phyloP scores from a whole-genome alignment of 2,329 filamentous ascomycete genomes.

The Cordyceps farinosa region DNA sequence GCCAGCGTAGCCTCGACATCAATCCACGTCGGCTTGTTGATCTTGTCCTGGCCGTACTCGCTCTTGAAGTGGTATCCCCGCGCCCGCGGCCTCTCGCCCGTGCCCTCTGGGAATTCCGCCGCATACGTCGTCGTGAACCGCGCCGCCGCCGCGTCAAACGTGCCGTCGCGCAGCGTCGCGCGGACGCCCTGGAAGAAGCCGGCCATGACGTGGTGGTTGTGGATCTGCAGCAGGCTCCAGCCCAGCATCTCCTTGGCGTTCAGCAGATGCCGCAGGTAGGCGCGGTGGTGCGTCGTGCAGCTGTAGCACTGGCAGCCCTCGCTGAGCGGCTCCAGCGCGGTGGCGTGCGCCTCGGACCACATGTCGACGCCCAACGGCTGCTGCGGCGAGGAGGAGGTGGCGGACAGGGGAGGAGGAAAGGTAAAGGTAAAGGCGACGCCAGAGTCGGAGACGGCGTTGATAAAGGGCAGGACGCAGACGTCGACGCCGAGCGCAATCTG shows the following conservation, averaged over 20 bases:
- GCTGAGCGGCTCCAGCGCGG: conserved; percentile 59
- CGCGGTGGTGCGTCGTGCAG: conserved; percentile 78
- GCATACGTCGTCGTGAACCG: conserved; percentile 59
- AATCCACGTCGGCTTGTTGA: conserved; percentile 66
- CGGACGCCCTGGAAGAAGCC: conserved; percentile 72
- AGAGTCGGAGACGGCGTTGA: conserved; percentile 71
- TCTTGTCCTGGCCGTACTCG: conserved; percentile 60
- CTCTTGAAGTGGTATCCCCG: conserved; percentile 81
- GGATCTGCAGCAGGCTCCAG: conserved; percentile 88
- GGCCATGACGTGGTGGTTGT: conserved; percentile 75
- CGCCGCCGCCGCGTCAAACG: conserved; percentile 54
- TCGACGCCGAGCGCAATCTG: conserved; percentile 77
- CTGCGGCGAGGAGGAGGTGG: conserved; percentile 7
- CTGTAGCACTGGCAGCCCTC: conserved; percentile 73
- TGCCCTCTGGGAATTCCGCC: conserved; percentile 65
- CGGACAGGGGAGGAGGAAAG: conserved; percentile 52
- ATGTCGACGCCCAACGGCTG: conserved; percentile 71
- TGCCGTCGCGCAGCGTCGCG: conserved; percentile 55
- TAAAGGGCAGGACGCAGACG: conserved; percentile 72
- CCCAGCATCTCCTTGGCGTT: conserved; percentile 93
- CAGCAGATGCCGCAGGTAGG: conserved; percentile 84
- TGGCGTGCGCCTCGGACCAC: conserved; percentile 62
- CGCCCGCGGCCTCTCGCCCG: conserved; percentile 72
- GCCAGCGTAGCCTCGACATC: conserved; percentile 28
- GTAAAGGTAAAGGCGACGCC: conserved; percentile 79